Percentiles rank a stretch among this genome's conserved stretches.
Evolutionary conservation across 2,329 filamentous ascomycete genomes (phyloP).

Genomic region (Phyllosticta paracitricarpa): DNA sequence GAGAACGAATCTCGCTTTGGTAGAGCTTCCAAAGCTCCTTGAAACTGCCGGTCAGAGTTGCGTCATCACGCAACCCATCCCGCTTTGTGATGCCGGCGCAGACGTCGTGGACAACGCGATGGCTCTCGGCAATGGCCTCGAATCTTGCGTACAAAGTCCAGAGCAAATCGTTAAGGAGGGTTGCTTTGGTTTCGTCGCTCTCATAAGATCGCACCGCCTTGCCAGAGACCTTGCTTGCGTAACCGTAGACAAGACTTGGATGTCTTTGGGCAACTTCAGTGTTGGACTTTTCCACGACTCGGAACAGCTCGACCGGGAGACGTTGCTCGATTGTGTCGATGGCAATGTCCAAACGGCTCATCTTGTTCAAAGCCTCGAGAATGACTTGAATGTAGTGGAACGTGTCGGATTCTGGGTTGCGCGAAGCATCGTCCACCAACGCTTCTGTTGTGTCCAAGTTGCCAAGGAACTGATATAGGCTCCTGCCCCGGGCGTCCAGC

Average conservation of each 20-base stretch:
- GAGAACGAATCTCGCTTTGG: slow-evolving; percentile 90
- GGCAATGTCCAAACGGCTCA: slow-evolving; percentile 74
- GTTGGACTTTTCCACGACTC: slow-evolving; percentile 89
- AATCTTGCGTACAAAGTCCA: slow-evolving; percentile 95
- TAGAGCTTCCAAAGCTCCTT: slow-evolving; percentile 97
- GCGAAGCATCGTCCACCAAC: slow-evolving; percentile 76
- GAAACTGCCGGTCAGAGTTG: slow-evolving; percentile 72
- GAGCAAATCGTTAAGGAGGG: slow-evolving; percentile 82
- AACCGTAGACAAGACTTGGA: slow-evolving; percentile 60
- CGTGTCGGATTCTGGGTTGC: slow-evolving; percentile 90
- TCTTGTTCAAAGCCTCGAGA: slow-evolving; percentile 80
- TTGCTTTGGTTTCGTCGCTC: slow-evolving; percentile 61
- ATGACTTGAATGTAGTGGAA: slow-evolving; percentile 87
- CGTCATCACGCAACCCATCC: slow-evolving; percentile 53
- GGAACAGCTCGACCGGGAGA: slow-evolving; percentile 85
- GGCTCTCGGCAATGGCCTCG: slow-evolving; percentile 90
- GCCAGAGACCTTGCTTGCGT: slow-evolving; percentile 45
- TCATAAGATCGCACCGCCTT: slow-evolving; percentile 52
- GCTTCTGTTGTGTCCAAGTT: slow-evolving; percentile 42
- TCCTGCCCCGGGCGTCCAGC: slow-evolving; percentile 38
- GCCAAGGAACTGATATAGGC: slow-evolving; percentile 48
- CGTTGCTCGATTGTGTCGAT: slow-evolving; percentile 88
- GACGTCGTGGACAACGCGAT: slow-evolving; percentile 87
- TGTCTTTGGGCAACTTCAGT: slow-evolving; percentile 88
- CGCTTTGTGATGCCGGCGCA: slow-evolving; percentile 76